Conservation (phyloP, 768 basidiomycete genomes). For the Rhizopogon sp. region DNA sequence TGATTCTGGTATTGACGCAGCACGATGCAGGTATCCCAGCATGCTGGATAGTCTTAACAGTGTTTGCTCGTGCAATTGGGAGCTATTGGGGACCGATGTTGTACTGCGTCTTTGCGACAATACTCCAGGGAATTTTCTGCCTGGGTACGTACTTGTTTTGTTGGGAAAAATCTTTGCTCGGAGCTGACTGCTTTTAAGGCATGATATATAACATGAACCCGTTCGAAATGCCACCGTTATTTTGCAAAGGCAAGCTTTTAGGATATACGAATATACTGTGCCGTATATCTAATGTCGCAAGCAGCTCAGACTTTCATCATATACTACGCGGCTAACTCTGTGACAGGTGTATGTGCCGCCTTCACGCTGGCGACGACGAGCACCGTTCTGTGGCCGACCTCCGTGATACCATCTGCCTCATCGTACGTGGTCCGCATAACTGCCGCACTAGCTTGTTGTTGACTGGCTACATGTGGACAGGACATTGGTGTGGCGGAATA, state of each 20-base stretch:
- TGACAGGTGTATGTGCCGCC: conserved; percentile 39
- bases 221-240: conserved; percentile 47
- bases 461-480: conserved; percentile 22
- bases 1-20: neutral
- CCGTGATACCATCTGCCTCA: conserved; percentile 21
- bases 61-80: conserved; percentile 39
- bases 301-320: conserved; percentile 42
- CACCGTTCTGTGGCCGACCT: conserved; percentile 32
- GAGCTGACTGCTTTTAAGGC: conserved; percentile 30
- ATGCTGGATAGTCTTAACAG: conserved; percentile 44
- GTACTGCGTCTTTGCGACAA: conserved; percentile 46
- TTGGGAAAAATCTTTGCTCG: neutral
- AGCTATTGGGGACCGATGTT: conserved; percentile 44
- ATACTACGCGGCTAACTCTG: conserved; percentile 36
- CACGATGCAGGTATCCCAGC: conserved; percentile 37
- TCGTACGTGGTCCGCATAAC: conserved; percentile 12
- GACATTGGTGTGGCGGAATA: conserved; percentile 42
- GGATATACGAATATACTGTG: conserved; percentile 10
- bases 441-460: neutral
- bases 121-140: conserved; percentile 54
- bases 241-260: conserved; percentile 47
- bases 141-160: conserved; percentile 38
- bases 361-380: conserved; percentile 46
- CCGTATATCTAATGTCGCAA: conserved; percentile 9
- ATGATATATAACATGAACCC: conserved; percentile 65